Conservation (phyloP, 2,329 filamentous ascomycete genomes). For the Sarocladiaceae sp. region DNA sequence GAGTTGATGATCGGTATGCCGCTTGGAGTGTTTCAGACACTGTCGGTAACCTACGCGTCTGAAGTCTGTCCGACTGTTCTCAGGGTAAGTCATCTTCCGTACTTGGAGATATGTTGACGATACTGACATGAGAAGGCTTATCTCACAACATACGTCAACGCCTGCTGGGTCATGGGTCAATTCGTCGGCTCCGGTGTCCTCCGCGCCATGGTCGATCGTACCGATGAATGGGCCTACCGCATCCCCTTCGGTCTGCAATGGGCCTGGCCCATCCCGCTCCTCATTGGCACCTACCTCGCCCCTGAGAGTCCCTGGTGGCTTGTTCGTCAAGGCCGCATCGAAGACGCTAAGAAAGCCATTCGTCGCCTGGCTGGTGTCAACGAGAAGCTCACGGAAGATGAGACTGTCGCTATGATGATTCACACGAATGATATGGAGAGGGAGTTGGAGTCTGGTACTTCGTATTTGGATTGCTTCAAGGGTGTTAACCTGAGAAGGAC, state of each 20-base stretch:
- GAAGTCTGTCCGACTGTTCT: slow-evolving; percentile 59
- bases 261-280: slow-evolving; percentile 42
- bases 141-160: slow-evolving; percentile 40
- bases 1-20: slow-evolving; percentile 56
- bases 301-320: slow-evolving; percentile 50
- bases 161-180: slow-evolving; percentile 48
- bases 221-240: slow-evolving; percentile 39
- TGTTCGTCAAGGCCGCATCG: slow-evolving; percentile 34
- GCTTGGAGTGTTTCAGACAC: slow-evolving; percentile 48
- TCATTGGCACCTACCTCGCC: slow-evolving; percentile 37
- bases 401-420: slow-evolving; percentile 16
- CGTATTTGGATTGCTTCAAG: slow-evolving; percentile 34
- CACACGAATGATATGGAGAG: slow-evolving; percentile 15
- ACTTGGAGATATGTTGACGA: background rate
- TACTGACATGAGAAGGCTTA: slow-evolving; percentile 19
- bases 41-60: slow-evolving; percentile 57
- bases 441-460: slow-evolving; percentile 13
- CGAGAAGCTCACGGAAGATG: background rate
- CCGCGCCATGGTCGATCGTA: slow-evolving; percentile 30
- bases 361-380: slow-evolving; percentile 17
- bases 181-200: slow-evolving; percentile 40
- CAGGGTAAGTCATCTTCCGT: slow-evolving; percentile 7
- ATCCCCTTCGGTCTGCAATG: slow-evolving; percentile 48
- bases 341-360: slow-evolving; percentile 25
- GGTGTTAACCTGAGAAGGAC: slow-evolving; percentile 31